Conservation (phyloP, 1,284 basidiomycete species). For the Boletus mariae region DNA sequence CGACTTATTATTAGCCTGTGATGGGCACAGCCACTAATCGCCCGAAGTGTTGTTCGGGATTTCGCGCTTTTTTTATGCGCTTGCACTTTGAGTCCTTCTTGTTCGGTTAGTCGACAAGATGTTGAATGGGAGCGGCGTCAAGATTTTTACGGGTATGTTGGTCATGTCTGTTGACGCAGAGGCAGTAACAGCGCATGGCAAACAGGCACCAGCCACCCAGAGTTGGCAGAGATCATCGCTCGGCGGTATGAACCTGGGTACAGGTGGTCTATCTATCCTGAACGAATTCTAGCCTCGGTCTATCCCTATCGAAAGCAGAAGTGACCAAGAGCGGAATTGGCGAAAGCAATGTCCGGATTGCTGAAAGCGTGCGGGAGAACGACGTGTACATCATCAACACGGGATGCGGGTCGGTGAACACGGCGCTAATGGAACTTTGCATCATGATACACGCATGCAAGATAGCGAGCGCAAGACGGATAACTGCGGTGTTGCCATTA, state of each 20-base stretch:
- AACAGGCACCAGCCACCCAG: conserved; percentile 90
- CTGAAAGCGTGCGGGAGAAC: conserved; percentile 95
- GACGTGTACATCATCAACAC: conserved; percentile 99
- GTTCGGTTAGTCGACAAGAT: conserved; percentile 37
- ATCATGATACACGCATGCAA: conserved; percentile 99
- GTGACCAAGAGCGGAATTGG: conserved; percentile 89
- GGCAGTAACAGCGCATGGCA: conserved; percentile 4
- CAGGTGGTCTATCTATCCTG: conserved; percentile 19
- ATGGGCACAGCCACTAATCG: conserved; percentile 20
- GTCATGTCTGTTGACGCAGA: not conserved
- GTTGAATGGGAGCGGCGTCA: conserved; percentile 82
- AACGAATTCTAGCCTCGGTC: conserved; percentile 61
- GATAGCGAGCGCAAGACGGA: conserved; percentile 91
- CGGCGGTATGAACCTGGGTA: conserved; percentile 60
- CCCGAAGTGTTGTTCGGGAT: conserved; percentile 16
- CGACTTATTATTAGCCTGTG: conserved; percentile 1
- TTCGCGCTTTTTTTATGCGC: conserved; percentile 12
- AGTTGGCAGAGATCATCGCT: conserved; percentile 91
- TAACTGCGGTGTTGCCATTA: conserved; percentile 93
- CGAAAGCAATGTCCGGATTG: conserved; percentile 89
- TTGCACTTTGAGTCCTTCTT: conserved; percentile 2
- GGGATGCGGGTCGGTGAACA: conserved; percentile 83
- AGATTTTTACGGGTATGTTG: conserved; percentile 83
- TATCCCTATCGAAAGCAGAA: conserved; percentile 81
- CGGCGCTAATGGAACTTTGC: conserved; percentile 91